These are phyloP conservation scores for Miscanthus sacchariflorus DNA, from an alignment of 202 grass and related monocot genomes.

Conservation along the genomic window DNA sequence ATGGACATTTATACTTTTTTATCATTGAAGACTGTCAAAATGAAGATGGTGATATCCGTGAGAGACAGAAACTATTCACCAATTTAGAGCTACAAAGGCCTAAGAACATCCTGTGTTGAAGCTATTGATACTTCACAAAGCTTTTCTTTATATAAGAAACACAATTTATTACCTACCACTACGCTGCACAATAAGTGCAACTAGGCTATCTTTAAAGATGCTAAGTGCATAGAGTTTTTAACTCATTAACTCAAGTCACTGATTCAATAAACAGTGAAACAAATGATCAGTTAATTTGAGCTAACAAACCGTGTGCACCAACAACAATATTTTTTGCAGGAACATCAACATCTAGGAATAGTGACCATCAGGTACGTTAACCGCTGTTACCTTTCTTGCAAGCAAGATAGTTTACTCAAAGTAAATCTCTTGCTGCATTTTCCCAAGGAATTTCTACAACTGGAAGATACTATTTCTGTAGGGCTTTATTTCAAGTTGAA, in stretches of 20 bases:
- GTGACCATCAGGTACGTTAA: background rate
- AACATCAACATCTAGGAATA: background rate
- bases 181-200: background rate
- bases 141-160: background rate
- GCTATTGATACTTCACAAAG: background rate
- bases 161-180: background rate
- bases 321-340: background rate
- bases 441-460: background rate
- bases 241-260: background rate
- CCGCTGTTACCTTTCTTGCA: background rate
- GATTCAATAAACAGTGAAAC: background rate
- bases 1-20: background rate
- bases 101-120: background rate
- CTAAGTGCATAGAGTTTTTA: background rate
- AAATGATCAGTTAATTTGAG: background rate
- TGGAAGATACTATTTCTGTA: background rate
- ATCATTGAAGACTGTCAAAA: background rate
- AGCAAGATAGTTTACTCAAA: background rate
- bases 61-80: background rate
- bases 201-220: background rate
- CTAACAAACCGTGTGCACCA: background rate
- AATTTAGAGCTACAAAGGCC: constrained; percentile 1
- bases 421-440: background rate
- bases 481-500: background rate
- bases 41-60: background rate